Conservation (phyloP, 352 stramenopile species). For the Saprolegnia parasitica region DNA sequence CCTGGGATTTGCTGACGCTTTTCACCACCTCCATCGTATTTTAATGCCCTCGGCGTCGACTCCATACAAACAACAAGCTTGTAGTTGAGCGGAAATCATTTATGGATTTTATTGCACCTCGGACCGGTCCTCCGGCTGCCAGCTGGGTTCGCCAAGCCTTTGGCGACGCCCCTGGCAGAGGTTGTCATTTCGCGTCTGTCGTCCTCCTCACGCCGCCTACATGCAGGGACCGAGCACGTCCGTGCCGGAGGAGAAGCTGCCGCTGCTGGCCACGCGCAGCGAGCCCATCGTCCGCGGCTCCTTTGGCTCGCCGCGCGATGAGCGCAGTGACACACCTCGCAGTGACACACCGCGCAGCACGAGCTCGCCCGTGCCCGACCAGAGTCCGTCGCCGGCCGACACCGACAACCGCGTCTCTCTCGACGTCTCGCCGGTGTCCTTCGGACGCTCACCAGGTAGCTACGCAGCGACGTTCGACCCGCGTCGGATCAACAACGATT, state of each 20-base stretch:
- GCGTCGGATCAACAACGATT: background rate
- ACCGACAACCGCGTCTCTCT: no score
- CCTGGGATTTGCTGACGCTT: background rate
- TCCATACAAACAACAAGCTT: background rate
- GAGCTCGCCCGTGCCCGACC: no score
- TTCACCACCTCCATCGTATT: background rate
- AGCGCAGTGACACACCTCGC: background rate
- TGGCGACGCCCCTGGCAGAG: background rate
- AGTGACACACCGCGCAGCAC: no score
- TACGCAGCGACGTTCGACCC: background rate
- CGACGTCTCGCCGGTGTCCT: no score
- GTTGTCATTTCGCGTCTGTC: background rate
- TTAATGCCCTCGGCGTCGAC: no score
- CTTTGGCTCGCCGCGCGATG: background rate
- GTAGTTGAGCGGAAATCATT: background rate
- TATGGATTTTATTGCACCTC: background rate
- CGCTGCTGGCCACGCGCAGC: background rate
- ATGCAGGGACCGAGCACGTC: background rate
- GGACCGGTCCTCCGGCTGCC: background rate
- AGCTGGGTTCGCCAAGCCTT: background rate
- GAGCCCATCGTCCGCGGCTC: background rate
- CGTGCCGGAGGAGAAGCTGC: background rate
- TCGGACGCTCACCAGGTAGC: no score
- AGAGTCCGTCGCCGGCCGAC: no score
- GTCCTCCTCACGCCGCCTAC: background rate